Evolutionary conservation across 495 filamentous ascomycete genomes (phyloP), one percentile per base, ranked within the genome.

Genomic region (Daldinia grandis): DNA sequence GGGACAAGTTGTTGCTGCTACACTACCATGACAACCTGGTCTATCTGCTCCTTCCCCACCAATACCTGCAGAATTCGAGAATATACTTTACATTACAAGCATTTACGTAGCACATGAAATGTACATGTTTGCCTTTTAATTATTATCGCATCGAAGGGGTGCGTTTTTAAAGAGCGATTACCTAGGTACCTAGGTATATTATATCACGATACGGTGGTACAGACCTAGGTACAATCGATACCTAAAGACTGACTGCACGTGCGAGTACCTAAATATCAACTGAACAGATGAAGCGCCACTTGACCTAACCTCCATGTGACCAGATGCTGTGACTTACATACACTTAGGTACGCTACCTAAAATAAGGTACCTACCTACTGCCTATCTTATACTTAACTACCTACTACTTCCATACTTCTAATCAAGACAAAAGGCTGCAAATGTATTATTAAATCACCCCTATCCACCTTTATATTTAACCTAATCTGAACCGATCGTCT

Each of bases 11-110:
- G 71, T 61, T 66, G 38, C 54, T 69, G 58, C 75, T 77, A 77
- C 75, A 54, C 75, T 77, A 77, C 75, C 75, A 74, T 74, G 75
- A 76, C 75, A 77, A 77, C 75, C 75, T 38, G 55, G 55, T 65
- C 19, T 44, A 25, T 17, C 21, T 44, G 54, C n/a, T 57, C 50
- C 53, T 24, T 35, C 58, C 53, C 65, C 58, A 62, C 66, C 28
- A 47, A 33, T 59, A 51, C 59, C 17, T 57, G 10, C 17, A 37
- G 54, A 37, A 57, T 30, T 53, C 49, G 33, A 51, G 15, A 40
- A 66, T 31, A 37, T 71, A 66, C 62, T 47, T 70, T 28, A 12
- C 37, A 42, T 56, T 61, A 40, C 12, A 5, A 53, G 49, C 17
- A 30, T n/a, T 15, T 1, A 25, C 5, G 17, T 1, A 9, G 49